phyloP scores from a whole-genome alignment of 176 grass and related monocot genomes.

The Aegilops longissima region DNA sequence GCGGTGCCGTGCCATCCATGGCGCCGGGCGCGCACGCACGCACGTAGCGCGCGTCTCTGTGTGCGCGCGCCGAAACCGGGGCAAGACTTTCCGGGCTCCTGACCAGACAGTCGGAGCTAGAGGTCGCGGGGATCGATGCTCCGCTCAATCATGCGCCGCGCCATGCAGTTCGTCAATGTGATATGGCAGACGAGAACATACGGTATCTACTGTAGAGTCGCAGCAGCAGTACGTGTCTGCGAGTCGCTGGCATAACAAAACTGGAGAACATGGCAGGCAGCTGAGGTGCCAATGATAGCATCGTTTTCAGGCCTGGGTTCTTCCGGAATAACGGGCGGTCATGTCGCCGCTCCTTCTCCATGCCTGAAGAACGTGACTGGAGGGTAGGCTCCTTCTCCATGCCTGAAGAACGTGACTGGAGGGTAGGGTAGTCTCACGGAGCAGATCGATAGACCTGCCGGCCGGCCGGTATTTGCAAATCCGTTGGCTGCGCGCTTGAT shows the following conservation, averaged over 20 bases:
- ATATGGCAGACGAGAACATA: background rate
- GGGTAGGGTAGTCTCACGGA: too few relatives aligned
- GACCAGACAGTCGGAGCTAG: background rate
- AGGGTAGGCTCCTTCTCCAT: background rate
- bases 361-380: background rate
- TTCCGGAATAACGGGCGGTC: conserved; percentile 27
- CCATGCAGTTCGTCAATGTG: background rate
- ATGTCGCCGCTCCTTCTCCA: background rate
- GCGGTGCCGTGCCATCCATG: background rate
- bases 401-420: background rate
- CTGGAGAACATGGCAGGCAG: background rate
- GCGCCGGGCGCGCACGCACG: background rate
- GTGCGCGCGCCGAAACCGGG: conserved; percentile 15
- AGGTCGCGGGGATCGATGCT: background rate
- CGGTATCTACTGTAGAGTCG: background rate
- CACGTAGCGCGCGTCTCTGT: too few relatives aligned
- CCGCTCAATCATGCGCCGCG: background rate
- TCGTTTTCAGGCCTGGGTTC: background rate
- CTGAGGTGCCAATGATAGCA: background rate
- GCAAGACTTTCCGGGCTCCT: background rate
- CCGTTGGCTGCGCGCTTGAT: conserved; percentile 1
- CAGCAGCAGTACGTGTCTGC: background rate
- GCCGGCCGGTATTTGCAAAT: background rate
- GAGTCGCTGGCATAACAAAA: background rate
- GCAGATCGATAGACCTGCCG: too few relatives aligned